Evolutionary conservation across 208 protist species (phyloP).

Genomic region (Plasmodiophora brassicae): DNA sequence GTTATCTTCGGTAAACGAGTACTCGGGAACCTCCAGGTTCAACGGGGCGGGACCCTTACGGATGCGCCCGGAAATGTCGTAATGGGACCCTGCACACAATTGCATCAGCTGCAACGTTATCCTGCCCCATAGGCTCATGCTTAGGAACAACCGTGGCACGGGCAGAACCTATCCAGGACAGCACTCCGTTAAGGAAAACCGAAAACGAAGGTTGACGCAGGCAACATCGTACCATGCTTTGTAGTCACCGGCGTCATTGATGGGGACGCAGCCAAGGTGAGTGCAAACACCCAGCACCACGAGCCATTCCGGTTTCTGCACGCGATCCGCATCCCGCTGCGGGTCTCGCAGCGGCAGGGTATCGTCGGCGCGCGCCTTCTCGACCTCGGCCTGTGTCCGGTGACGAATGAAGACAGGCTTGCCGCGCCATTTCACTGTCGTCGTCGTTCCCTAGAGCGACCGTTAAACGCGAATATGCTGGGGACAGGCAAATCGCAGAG

Average conservation of each 20-base stretch:
- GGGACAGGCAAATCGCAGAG: neutral
- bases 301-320: constrained; percentile 78
- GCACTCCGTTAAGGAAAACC: too few species aligned
- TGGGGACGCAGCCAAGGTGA: constrained; percentile 95
- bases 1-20: constrained; percentile 84
- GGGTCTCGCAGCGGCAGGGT: constrained; percentile 84
- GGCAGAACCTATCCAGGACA: constrained; percentile 97
- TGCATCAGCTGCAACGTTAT: neutral
- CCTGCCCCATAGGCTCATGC: neutral
- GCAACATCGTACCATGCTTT: too few species aligned
- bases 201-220: too few species aligned
- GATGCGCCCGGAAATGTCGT: constrained; percentile 94
- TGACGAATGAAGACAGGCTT: constrained; percentile 96
- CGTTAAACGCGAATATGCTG: constrained; percentile 43
- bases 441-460: constrained; percentile 57
- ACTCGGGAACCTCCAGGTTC: constrained; percentile 94
- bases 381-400: constrained; percentile 86
- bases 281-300: constrained; percentile 96
- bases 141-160: constrained; percentile 93
- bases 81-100: constrained; percentile 56
- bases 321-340: constrained; percentile 81
- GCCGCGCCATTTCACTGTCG: constrained; percentile 93
- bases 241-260: constrained; percentile 80
- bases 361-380: constrained; percentile 59
- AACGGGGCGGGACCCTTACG: constrained; percentile 93